Base-by-base conservation (phyloP, 495 filamentous ascomycete species). In the Alectoria sarmentosa region DNA sequence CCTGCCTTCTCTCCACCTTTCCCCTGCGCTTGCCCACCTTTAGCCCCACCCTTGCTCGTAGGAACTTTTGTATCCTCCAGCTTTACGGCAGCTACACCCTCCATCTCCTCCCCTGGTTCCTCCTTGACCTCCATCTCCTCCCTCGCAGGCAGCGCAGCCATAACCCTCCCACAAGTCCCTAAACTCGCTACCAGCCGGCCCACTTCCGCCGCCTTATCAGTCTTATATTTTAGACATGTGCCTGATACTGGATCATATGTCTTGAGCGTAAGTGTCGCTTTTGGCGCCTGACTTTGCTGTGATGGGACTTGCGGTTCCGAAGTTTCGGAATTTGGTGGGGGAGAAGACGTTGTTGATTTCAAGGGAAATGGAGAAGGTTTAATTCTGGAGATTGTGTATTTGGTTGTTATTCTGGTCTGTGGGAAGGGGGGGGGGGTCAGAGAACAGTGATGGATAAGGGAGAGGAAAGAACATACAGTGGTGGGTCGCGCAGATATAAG, bases 201-300 rank as follows among this genome's bases (percentile, higher is more conserved):
- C 6, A 98, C 93, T 74, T 97, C 92, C 23, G 90, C 90, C n/a
- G 86, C 87, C 71, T 95, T 96, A 74, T 88, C 85, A 23, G 94
- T 96, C 71, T 83, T 82, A 78, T 96, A 98, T 76, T 96, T 96
- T 41, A 98, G 83, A 62, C 87, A 86, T 57, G 85, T 83, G 67
- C 94, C 94, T 17, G 88, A 86, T 36, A 75, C 75, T 0, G 94
- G 90, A 75, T 96, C 91, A 80, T 84, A 98, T 21, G 92, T 96
- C 78, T 96, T 98, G 37, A 98, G 79, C 0, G 82, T 87, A 36
- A 98, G 85, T 32, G 79, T 82, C 66, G 88, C 90, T 67, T 85
- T 77, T 58, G 73, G 71, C 17, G 69, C 46, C 61, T 73, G 14
- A 72, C 76, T 67, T 60, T 68, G 72, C 44, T 56, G 76, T 28